phyloP scores from a whole-genome alignment of 2,329 filamentous ascomycete genomes.

The Furcasterigmium furcatum region DNA sequence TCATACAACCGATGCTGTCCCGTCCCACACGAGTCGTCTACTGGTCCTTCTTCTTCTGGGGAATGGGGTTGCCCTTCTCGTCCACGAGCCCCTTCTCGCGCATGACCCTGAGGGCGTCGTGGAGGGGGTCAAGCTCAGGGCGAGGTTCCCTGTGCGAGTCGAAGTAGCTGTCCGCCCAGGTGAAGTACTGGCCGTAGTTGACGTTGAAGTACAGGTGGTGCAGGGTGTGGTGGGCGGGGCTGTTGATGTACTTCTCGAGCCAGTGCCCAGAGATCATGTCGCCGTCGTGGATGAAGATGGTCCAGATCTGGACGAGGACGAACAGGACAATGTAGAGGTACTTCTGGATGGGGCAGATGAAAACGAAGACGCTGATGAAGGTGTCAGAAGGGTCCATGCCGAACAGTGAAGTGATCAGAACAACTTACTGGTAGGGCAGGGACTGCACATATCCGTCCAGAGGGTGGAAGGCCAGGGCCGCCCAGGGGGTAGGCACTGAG shows the following conservation, averaged over 20 bases:
- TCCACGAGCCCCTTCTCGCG: constrained; percentile 39
- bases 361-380: constrained; percentile 35
- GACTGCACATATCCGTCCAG: constrained; percentile 43
- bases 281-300: constrained; percentile 45
- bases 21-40: no score
- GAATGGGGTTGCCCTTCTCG: constrained; percentile 35
- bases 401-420: no score
- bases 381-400: constrained; percentile 5
- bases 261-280: constrained; percentile 45
- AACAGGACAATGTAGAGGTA: constrained; percentile 42
- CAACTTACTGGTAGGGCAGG: constrained; percentile 39
- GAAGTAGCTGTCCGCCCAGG: constrained; percentile 42
- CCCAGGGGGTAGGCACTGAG: constrained; percentile 41
- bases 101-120: constrained; percentile 40
- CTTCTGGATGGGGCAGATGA: constrained; percentile 41
- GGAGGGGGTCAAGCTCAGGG: constrained; percentile 38
- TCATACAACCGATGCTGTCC: no score
- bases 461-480: constrained; percentile 43
- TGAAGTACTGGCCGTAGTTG: constrained; percentile 48
- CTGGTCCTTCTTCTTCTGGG: constrained; percentile 22
- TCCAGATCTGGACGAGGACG: constrained; percentile 42
- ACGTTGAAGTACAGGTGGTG: constrained; percentile 48
- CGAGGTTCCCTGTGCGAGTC: constrained; percentile 39
- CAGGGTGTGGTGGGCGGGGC: constrained; percentile 43
- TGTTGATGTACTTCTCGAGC: constrained; percentile 44